phyloP scores from a whole-genome alignment of 495 filamentous ascomycete species.

The Bathelium albidoporum region DNA sequence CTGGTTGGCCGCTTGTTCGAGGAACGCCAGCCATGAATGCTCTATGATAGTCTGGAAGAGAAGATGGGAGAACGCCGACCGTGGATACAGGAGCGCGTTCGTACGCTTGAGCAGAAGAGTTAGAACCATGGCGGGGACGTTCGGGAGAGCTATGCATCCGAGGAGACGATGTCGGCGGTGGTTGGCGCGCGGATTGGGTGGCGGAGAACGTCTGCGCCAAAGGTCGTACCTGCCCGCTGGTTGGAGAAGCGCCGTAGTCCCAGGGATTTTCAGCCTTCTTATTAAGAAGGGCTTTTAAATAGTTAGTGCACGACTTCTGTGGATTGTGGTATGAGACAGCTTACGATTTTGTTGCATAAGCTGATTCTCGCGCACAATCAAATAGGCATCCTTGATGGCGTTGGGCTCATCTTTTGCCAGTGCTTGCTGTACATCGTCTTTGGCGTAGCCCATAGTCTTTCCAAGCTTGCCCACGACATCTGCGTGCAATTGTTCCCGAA shows the following conservation, averaged over 20 bases:
- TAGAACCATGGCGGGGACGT: conserved; percentile 27
- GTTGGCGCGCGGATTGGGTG: conserved; percentile 9
- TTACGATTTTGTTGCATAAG: conserved; percentile 91
- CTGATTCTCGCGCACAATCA: conserved; percentile 95
- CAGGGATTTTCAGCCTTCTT: conserved; percentile 2
- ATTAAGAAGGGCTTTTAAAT: background rate
- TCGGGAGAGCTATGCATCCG: conserved; percentile 9
- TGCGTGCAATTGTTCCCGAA: conserved; percentile 82
- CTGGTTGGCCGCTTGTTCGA: background rate
- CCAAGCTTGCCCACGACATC: conserved; percentile 89
- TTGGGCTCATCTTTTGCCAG: conserved; percentile 84
- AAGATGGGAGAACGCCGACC: conserved; percentile 81
- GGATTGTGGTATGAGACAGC: conserved; percentile 21
- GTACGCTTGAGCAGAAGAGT: conserved; percentile 21
- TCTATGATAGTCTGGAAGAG: conserved; percentile 76
- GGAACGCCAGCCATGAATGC: conserved; percentile 56
- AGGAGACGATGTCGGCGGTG: background rate
- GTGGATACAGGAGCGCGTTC: conserved; percentile 50
- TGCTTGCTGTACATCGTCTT: conserved; percentile 90
- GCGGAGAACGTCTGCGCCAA: background rate
- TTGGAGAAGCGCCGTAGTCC: background rate
- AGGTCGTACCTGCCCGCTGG: background rate
- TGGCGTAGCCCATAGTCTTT: conserved; percentile 94
- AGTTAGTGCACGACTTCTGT: background rate
- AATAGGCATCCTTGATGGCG: conserved; percentile 96